Base-by-base conservation (phyloP, 2,329 filamentous ascomycete genomes). In the Sclerotiophoma versabilis region DNA sequence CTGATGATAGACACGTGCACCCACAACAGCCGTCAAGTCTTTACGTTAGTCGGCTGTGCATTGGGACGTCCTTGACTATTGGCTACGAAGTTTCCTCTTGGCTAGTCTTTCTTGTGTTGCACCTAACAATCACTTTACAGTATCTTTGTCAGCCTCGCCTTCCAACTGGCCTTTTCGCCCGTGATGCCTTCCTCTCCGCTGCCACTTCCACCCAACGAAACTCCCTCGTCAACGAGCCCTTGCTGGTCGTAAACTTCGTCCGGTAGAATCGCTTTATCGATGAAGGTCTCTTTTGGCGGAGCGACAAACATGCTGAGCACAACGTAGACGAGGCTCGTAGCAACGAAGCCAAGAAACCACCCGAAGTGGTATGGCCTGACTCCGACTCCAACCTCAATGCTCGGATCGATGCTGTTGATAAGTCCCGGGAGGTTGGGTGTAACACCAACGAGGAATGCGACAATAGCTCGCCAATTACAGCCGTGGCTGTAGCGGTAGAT, bases 281-380 rank as follows among this genome's bases (percentile, higher is more conserved):
- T 69, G 41, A 84, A 67, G 0, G 81, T 80, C 61, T 82, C 79
- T n/a, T 54, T 69, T 0, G 78, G 80, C 7, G 84, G 83, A 10
- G 60, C 58, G 34, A 83, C 81, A 2, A 74, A 62, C 53, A 72
- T 75, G 41, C 77, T 82, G 17, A 88, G 62, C 0, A 57, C 63
- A 9, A 82, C 74, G 71, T 89, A 89, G 0, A 88, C 77, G 3
- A 84, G 43, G 17, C 82, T 80, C 7, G 83, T 84, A 0, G 71
- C 76, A 9, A 80, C 74, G 58, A 89, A 88, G 0, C 86, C 87
- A 42, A 87, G 79, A 15, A 89, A 66, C 83, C 86, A 89, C n/a
- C 87, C 85, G 65, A 89, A 86, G 22, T 82, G 79, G 65, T 88
- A 89, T 4, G 87, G 80, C 34, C 76, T 70, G 0, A 78, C 74